phyloP scores from a whole-genome alignment of 306 rosid species.

The Cucurbita pepo region DNA sequence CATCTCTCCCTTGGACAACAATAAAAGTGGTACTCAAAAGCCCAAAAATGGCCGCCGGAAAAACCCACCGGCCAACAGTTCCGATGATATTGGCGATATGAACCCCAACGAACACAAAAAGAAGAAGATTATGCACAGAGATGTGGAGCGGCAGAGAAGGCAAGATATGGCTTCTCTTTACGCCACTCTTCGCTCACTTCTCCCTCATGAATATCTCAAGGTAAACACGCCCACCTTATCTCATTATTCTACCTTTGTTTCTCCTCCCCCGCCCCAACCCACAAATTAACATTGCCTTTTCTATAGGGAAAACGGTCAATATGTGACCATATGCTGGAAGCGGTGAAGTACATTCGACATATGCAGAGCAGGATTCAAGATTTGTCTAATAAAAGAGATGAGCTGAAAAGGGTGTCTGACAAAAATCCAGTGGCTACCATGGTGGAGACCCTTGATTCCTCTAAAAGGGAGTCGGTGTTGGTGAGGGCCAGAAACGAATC shows the following conservation, averaged over 20 bases:
- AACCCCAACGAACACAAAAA: neutral
- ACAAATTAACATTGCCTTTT: neutral
- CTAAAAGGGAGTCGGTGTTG: neutral
- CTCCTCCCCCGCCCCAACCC: no score
- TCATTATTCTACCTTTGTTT: no score
- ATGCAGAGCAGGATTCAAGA: slow-evolving; percentile 13
- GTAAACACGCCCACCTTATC: neutral
- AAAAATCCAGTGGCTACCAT: no score
- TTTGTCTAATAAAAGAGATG: slow-evolving; percentile 16
- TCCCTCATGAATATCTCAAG: slow-evolving; percentile 26
- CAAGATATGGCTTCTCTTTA: slow-evolving; percentile 31
- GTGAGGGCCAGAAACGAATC: neutral
- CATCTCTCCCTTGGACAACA: neutral
- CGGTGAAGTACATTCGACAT: slow-evolving; percentile 20
- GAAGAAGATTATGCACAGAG: slow-evolving; percentile 27
- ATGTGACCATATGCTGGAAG: slow-evolving; percentile 31
- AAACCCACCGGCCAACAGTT: neutral
- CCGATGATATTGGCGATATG: neutral
- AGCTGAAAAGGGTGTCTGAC: slow-evolving; percentile 3
- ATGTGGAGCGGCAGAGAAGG: slow-evolving; percentile 33
- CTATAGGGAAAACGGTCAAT: slow-evolving; percentile 33
- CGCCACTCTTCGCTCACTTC: slow-evolving; percentile 17
- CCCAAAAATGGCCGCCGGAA: neutral
- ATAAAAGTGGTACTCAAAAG: neutral
- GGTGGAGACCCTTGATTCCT: neutral